These are phyloP conservation scores for Penicillium malachiteum DNA, from an alignment of 495 filamentous ascomycete species.

Conservation along the genomic window DNA sequence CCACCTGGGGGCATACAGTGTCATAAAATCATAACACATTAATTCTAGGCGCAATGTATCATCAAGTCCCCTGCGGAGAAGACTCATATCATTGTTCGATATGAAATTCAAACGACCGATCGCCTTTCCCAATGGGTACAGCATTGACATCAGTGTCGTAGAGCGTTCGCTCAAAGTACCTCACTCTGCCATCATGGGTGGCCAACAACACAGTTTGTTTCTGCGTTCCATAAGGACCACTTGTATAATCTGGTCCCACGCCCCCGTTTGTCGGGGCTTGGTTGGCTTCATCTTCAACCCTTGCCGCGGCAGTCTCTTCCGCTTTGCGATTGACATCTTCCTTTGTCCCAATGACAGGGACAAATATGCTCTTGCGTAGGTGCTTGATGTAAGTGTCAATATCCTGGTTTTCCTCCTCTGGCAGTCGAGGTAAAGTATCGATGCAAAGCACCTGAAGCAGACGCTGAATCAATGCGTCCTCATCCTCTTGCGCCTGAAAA, in stretches of 20 bases:
- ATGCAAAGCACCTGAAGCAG: slow-evolving; percentile 68
- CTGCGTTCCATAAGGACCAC: slow-evolving; percentile 79
- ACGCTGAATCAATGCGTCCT: slow-evolving; percentile 67
- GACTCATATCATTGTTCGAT: slow-evolving; percentile 18
- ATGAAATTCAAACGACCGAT: slow-evolving; percentile 47
- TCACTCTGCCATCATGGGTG: slow-evolving; percentile 69
- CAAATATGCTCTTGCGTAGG: slow-evolving; percentile 78
- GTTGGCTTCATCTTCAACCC: slow-evolving; percentile 23
- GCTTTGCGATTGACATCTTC: slow-evolving; percentile 29
- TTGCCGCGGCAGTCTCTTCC: slow-evolving; percentile 53
- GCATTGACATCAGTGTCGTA: slow-evolving; percentile 66
- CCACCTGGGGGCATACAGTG: not conserved
- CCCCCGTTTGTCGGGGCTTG: slow-evolving; percentile 13
- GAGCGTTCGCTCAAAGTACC: slow-evolving; percentile 80
- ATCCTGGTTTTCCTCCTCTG: slow-evolving; percentile 36
- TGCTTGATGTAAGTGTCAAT: slow-evolving; percentile 70
- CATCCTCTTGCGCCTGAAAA: slow-evolving; percentile 46
- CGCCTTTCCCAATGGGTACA: slow-evolving; percentile 58
- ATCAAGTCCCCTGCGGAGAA: not conserved
- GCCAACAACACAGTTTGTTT: slow-evolving; percentile 86
- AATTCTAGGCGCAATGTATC: not conserved
- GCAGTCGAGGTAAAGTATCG: slow-evolving; percentile 67
- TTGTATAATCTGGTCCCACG: slow-evolving; percentile 29
- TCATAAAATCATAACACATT: slow-evolving; percentile 4
- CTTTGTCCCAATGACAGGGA: slow-evolving; percentile 68